Base-by-base conservation (phyloP, 768 basidiomycete species). In the Cyclocybe cylindracea region DNA sequence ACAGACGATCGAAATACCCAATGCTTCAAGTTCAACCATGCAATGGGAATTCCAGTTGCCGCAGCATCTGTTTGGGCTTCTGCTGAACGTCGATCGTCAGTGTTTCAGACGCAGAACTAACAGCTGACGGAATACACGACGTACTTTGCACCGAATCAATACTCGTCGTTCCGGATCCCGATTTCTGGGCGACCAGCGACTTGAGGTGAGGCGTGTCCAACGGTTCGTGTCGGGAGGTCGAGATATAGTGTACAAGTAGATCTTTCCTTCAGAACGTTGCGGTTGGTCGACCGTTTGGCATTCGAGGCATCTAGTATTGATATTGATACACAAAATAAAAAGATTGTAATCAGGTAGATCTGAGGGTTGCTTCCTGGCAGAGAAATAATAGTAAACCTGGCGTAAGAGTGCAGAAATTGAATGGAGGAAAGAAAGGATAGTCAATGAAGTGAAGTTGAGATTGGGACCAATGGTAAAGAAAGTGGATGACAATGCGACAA, bases 271-370 rank as follows among this genome's bases (percentile, higher is more conserved):
- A 43, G 18, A 19, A n/a, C 6, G 29, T 43, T 43, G 24, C 24
- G 24, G 24, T 24, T 24, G 24, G 29, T 43, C 29, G 41, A 43
- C 41, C 18, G 18, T 44, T 48, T 37, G 32, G 34, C 34, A 53
- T 54, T 57, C 40, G 55, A 58, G 55, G 51, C 48, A 56, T 62
- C 61, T 61, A 62, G 57, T 61, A 59, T 61, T 60, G 59, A 52
- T 61, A 61, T 50, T 57, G 56, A 59, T 64, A 64, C 59, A 64
- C 59, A 62, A 62, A 56, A 64, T 57, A 56, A 60, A 57, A 42
- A 57, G 54, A 57, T 55, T 50, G 53, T 57, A 55, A 53, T 60
- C 54, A 54, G 54, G 58, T 51, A 55, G 36, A 38, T 44, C 39
- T 55, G 19, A 24, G 33, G 45, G 34, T 39, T 29, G 36, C 41